Percentiles rank a stretch among this genome's conserved stretches.
Evolutionary conservation across 441 rosid genomes (phyloP).

Genomic region (Bocquillonia castaneifolia): DNA sequence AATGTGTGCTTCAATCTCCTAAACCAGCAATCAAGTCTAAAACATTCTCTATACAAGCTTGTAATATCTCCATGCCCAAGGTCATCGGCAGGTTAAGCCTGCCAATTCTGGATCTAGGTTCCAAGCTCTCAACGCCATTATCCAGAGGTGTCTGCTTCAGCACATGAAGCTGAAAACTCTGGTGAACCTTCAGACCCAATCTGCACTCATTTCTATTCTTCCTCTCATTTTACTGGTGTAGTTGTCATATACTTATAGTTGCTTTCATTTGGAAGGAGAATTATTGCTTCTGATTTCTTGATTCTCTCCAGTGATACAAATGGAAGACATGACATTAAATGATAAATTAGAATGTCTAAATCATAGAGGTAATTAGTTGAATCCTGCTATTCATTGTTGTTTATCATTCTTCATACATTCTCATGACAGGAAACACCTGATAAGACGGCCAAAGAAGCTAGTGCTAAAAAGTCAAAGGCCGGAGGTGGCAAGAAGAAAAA

Average conservation of each 20-base stretch:
- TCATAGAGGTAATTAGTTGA: neutral
- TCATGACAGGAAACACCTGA: slow-evolving; percentile 44
- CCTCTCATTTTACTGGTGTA: neutral
- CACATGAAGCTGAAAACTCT: slow-evolving; percentile 39
- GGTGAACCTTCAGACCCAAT: slow-evolving; percentile 40
- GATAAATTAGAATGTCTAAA: neutral
- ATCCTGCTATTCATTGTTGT: neutral
- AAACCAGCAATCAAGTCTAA: slow-evolving; percentile 42
- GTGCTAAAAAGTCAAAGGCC: slow-evolving; percentile 55
- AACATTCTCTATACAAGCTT: slow-evolving; percentile 41
- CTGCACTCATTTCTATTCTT: slow-evolving; percentile 14
- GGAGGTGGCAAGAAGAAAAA: slow-evolving; percentile 66
- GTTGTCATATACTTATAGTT: slow-evolving; percentile 6
- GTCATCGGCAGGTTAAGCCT: slow-evolving; percentile 36
- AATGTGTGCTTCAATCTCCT: slow-evolving; percentile 48
- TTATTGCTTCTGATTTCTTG: neutral
- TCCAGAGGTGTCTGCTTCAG: slow-evolving; percentile 44
- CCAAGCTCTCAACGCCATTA: slow-evolving; percentile 30
- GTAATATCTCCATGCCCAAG: slow-evolving; percentile 38
- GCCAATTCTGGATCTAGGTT: slow-evolving; percentile 34
- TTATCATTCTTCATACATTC: slow-evolving; percentile 5
- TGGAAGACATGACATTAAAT: neutral
- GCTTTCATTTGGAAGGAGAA: slow-evolving; percentile 1
- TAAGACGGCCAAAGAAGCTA: slow-evolving; percentile 36
- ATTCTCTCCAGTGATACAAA: neutral